Evolutionary conservation across 768 basidiomycete genomes (phyloP).

Genomic region (Rhodosporidiobolus odoratus): DNA sequence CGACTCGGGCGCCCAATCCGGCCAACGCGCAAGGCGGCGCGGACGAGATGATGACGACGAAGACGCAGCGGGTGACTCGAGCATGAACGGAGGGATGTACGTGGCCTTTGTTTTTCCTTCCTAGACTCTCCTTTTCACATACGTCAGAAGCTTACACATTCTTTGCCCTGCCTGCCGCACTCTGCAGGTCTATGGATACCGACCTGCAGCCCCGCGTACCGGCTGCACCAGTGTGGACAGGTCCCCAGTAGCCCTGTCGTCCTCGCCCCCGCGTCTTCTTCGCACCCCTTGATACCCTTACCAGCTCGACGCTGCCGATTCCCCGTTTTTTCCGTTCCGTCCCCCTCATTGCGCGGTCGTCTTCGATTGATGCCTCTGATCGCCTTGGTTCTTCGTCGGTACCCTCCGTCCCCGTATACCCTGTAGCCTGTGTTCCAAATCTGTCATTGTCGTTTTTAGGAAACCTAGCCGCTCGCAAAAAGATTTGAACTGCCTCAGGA

Average conservation of each 20-base stretch:
- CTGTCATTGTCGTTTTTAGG: neutral
- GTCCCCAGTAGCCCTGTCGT: neutral
- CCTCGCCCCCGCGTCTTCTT: neutral
- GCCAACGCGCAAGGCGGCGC: slow-evolving; percentile 52
- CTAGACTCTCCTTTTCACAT: neutral
- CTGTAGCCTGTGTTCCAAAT: too few relatives aligned
- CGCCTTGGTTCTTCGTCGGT: too few relatives aligned
- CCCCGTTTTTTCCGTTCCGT: too few relatives aligned
- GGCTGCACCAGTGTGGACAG: slow-evolving; percentile 7
- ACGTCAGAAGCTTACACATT: neutral
- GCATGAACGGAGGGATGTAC: slow-evolving; percentile 5
- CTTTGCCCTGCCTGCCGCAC: neutral
- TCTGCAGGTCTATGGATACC: neutral
- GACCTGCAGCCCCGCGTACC: neutral
- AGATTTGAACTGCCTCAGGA: neutral
- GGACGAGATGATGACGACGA: slow-evolving; percentile 60
- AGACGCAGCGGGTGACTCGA: slow-evolving; percentile 58
- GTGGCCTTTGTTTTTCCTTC: neutral
- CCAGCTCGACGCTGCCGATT: neutral
- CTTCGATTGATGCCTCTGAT: too few relatives aligned
- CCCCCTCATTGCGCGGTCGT: too few relatives aligned
- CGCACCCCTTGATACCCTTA: neutral
- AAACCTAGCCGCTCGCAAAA: neutral
- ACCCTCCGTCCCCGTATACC: too few relatives aligned
- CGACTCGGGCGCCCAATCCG: slow-evolving; percentile 51